Percentiles rank a stretch among this genome's conserved stretches.
These are phyloP conservation scores for Arxiozyma telluris DNA, from an alignment of 1,139 yeast species.

Conservation along the genomic window DNA sequence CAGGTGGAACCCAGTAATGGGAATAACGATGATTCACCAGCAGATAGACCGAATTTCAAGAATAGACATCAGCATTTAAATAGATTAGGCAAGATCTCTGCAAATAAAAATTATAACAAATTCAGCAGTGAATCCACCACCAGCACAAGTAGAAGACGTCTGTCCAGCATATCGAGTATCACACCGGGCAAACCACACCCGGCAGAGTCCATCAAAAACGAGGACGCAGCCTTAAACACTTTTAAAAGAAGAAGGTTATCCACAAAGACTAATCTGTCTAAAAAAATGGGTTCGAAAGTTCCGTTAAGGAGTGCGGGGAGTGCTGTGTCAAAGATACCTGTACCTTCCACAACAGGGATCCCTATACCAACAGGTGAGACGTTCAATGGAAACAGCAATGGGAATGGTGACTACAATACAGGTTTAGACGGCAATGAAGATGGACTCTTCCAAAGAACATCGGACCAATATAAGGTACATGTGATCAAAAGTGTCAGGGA, in stretches of 20 bases:
- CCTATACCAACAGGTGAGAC: constrained; percentile 8
- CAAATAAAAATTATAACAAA: neutral
- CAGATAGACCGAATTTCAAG: constrained; percentile 14
- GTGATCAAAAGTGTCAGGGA: constrained; percentile 24
- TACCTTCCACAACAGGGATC: constrained; percentile 13
- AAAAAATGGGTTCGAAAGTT: constrained; percentile 11
- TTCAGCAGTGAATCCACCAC: neutral
- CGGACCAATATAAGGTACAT: constrained; percentile 22
- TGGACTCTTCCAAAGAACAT: constrained; percentile 19
- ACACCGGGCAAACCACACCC: neutral
- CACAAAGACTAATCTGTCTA: constrained; percentile 18
- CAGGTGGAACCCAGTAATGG: constrained; percentile 6
- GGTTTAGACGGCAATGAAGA: constrained; percentile 9
- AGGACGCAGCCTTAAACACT: constrained; percentile 23
- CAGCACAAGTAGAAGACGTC: constrained; percentile 13
- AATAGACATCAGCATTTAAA: neutral
- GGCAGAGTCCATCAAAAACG: constrained; percentile 6
- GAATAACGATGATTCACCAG: neutral
- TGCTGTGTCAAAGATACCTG: constrained; percentile 21
- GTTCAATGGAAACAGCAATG: constrained; percentile 1
- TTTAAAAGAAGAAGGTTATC: constrained; percentile 27
- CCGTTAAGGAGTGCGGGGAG: constrained; percentile 27
- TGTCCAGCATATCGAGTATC: constrained; percentile 20
- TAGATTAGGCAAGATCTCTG: neutral
- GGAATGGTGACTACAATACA: constrained; percentile 5